Evolutionary conservation across 1,139 yeast genomes (phyloP).

Genomic region (Sugiyamaella pinicola): DNA sequence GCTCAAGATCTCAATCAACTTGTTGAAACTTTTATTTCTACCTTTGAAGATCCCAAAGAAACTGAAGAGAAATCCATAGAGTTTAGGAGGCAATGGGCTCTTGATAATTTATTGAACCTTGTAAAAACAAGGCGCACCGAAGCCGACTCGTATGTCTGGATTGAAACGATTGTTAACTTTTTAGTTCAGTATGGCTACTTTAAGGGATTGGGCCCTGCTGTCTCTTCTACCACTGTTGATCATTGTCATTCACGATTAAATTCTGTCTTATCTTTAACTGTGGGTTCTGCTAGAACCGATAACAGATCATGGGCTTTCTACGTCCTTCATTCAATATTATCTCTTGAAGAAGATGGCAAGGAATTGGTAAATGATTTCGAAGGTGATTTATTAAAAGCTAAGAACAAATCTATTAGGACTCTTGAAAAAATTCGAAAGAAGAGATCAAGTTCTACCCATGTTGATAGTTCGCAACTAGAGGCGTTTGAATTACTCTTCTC

Average conservation of each 20-base stretch:
- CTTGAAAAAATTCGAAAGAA: conserved; percentile 51
- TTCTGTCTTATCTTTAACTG: conserved; percentile 53
- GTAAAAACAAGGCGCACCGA: conserved; percentile 38
- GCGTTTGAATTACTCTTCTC: conserved; percentile 79
- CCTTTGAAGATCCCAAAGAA: conserved; percentile 37
- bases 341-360: conserved; percentile 29
- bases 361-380: conserved; percentile 39
- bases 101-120: conserved; percentile 65
- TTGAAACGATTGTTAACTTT: conserved; percentile 54
- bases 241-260: conserved; percentile 56
- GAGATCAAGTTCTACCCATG: conserved; percentile 45
- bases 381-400: conserved; percentile 47
- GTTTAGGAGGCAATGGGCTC: conserved; percentile 61
- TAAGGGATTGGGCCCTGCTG: conserved; percentile 35
- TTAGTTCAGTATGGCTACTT: conserved; percentile 63
- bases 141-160: conserved; percentile 42
- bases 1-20: conserved; percentile 39
- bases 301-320: conserved; percentile 61
- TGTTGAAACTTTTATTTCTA: conserved; percentile 40
- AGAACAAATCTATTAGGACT: conserved; percentile 53
- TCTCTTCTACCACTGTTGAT: conserved; percentile 28
- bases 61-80: conserved; percentile 45
- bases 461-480: conserved; percentile 46
- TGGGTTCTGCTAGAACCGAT: conserved; percentile 50
- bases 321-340: conserved; percentile 28